A percentile compares a stretch with the other conserved stretches of the same genome.
These are phyloP conservation scores for Leccinellum rugosiceps DNA, from an alignment of 768 basidiomycete species.

Conservation along the genomic window DNA sequence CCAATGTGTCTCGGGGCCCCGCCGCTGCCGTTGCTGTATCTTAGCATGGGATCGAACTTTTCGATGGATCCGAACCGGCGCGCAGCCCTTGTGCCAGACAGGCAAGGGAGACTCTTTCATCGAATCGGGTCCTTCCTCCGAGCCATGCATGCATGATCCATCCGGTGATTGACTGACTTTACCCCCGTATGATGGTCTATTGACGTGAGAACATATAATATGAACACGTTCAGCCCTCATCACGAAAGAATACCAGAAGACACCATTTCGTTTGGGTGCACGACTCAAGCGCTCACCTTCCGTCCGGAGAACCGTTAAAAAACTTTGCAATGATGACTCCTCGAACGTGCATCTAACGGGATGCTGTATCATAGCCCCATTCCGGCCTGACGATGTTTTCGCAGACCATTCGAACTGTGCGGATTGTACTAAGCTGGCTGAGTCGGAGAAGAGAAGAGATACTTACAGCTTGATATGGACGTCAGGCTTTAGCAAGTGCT, in stretches of 20 bases:
- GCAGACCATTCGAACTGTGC: not conserved
- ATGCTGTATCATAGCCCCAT: not conserved
- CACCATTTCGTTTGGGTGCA: not conserved
- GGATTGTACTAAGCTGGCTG: not conserved
- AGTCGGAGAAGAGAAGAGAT: not conserved
- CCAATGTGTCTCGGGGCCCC: not conserved
- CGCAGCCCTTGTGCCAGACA: not conserved
- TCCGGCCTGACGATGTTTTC: not conserved
- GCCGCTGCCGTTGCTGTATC: not conserved
- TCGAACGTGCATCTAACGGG: not conserved
- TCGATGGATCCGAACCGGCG: not conserved
- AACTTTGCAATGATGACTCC: not conserved
- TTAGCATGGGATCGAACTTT: not conserved
- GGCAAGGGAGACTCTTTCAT: not conserved
- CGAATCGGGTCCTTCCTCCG: not conserved
- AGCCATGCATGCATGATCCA: not conserved
- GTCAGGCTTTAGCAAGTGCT: too few species aligned
- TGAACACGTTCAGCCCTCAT: not conserved
- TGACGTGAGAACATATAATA: not conserved
- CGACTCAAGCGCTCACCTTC: not conserved
- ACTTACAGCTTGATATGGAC: too few species aligned
- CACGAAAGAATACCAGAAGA: not conserved
- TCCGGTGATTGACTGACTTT: not conserved
- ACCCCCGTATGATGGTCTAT: not conserved
- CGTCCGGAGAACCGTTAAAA: not conserved